Evolutionary conservation across 495 filamentous ascomycete species (phyloP), one percentile per base, ranked within the genome.

Genomic region (Neurospora africana): DNA sequence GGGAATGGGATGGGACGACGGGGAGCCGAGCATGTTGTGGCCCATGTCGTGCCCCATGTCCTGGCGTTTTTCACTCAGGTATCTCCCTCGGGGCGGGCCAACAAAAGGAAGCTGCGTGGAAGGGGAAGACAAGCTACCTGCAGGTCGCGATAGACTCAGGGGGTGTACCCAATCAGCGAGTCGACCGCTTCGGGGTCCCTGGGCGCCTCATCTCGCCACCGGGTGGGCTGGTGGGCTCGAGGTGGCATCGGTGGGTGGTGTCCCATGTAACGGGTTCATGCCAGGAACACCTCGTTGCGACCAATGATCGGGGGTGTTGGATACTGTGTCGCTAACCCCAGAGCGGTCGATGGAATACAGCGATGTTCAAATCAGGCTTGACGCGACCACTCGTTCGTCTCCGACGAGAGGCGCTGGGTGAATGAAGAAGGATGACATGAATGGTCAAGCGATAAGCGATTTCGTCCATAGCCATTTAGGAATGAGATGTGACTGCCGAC

Each of bases 171-270:
- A 77, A 77, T 77, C 74, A 75, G 21, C 27, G 47, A 37, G 23
- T 6, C 53, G 30, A 44, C 40, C 69, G 65, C 39, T 21, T 27
- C 67, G n/a, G 53, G 71, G 69, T 47, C 72, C 74, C 73, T 53
- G 74, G 58, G 36, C 68, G 38, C 35, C 65, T 76, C 74, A 77
- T 77, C 76, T 77, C 76, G 76, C 72, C 74, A 76, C 74, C 70
- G 71, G 40, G 70, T 35, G 69, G 41, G 61, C 38, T 75, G 73
- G 65, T 53, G 41, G 43, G 69, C 38, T 61, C 71, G 72, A 65
- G 23, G 23, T 36, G 33, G 44, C 41, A 37, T 65, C 53, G 53
- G 53, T 61, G 23, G 53, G 53, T 61, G 53, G 23, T 30, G 53
- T 61, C 6, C 23, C 36, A 36, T 36, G 36, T 30, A 61, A 61